Evolutionary conservation across 345 rosid species (phyloP).

Genomic region (Melastoma malabathricum): DNA sequence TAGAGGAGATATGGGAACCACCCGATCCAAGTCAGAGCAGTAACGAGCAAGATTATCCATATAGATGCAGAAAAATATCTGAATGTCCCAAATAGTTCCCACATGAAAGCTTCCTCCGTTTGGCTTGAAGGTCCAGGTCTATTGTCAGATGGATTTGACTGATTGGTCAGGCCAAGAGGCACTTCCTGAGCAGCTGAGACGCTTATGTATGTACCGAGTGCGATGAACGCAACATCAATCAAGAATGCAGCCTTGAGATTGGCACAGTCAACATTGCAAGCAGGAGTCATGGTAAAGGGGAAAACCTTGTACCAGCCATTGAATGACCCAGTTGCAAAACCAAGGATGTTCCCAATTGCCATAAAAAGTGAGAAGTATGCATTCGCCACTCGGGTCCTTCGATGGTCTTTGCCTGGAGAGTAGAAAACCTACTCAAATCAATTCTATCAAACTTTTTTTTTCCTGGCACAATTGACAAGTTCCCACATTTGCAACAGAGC

Average conservation of each 20-base stretch:
- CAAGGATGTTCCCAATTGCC: slow-evolving; percentile 91
- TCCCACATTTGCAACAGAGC: background rate
- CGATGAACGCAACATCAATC: slow-evolving; percentile 56
- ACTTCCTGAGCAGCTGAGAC: slow-evolving; percentile 56
- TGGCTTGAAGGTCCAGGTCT: slow-evolving; percentile 34
- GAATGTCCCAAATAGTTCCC: slow-evolving; percentile 85
- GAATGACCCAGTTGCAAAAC: slow-evolving; percentile 80
- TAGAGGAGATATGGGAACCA: slow-evolving; percentile 90
- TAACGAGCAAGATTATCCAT: slow-evolving; percentile 68
- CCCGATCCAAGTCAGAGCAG: slow-evolving; percentile 81
- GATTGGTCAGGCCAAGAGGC: slow-evolving; percentile 29
- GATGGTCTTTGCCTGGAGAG: slow-evolving; percentile 67
- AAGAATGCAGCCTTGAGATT: slow-evolving; percentile 92
- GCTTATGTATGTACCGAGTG: slow-evolving; percentile 50
- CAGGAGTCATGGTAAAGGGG: slow-evolving; percentile 60
- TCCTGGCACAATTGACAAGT: background rate
- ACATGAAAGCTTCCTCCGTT: slow-evolving; percentile 67
- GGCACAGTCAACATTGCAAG: slow-evolving; percentile 70
- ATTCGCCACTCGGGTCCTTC: slow-evolving; percentile 85
- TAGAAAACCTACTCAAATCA: slow-evolving; percentile 13
- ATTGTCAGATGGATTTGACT: slow-evolving; percentile 17
- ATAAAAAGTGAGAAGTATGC: slow-evolving; percentile 87
- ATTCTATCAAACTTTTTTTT: slow-evolving; percentile 3
- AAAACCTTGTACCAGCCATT: slow-evolving; percentile 85
- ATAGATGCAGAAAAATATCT: slow-evolving; percentile 56